Conservation (phyloP, 2,329 filamentous ascomycete species). For the Fonsecaea pedrosoi region DNA sequence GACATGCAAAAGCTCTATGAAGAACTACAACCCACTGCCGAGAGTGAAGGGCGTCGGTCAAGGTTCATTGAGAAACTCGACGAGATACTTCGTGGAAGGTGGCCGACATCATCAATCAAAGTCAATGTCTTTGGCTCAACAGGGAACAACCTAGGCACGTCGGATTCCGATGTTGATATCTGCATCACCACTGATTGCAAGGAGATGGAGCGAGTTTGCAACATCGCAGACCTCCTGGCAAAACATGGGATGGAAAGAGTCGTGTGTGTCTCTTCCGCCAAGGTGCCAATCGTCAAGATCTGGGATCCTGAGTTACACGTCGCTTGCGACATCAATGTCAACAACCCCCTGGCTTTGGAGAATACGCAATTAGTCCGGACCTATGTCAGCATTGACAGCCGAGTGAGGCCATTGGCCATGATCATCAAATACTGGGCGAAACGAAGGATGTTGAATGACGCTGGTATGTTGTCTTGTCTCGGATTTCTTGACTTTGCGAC, state of each 20-base stretch:
- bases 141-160: slow-evolving; percentile 90
- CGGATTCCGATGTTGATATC: slow-evolving; percentile 96
- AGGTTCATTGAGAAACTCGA: slow-evolving; percentile 87
- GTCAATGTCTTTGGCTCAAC: slow-evolving; percentile 98
- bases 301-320: slow-evolving; percentile 93
- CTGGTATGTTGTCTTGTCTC: slow-evolving; percentile 67
- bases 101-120: slow-evolving; percentile 87
- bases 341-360: slow-evolving; percentile 91
- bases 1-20: slow-evolving; percentile 88
- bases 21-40: slow-evolving; percentile 78
- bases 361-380: slow-evolving; percentile 98
- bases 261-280: slow-evolving; percentile 90
- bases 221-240: slow-evolving; percentile 83
- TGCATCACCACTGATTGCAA: slow-evolving; percentile 94
- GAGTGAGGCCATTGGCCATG: slow-evolving; percentile 92
- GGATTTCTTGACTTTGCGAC: slow-evolving; percentile 3
- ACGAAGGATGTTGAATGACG: slow-evolving; percentile 90
- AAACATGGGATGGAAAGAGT: slow-evolving; percentile 96
- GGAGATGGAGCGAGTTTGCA: slow-evolving; percentile 86
- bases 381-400: slow-evolving; percentile 90
- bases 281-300: slow-evolving; percentile 97
- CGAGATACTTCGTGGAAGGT: slow-evolving; percentile 84
- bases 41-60: slow-evolving; percentile 76
- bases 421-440: slow-evolving; percentile 98
- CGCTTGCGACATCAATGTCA: slow-evolving; percentile 98